phyloP scores from a whole-genome alignment of 2,329 filamentous ascomycete species.

The Sporothrix pseudoabietina region DNA sequence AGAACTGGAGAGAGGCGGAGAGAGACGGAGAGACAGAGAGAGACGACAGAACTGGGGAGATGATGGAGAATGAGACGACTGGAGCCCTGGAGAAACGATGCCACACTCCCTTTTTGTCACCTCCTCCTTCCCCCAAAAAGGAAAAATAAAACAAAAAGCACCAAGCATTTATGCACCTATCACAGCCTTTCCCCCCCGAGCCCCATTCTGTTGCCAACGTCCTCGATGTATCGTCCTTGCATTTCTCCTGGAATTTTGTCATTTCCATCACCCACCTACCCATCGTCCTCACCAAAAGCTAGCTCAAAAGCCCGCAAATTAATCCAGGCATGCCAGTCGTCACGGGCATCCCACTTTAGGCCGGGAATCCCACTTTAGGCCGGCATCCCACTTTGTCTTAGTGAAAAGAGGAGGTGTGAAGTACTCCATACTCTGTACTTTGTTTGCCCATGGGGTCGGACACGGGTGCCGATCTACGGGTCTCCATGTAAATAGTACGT shows the following conservation, averaged over 20 bases:
- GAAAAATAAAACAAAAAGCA: background rate
- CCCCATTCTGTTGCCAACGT: background rate
- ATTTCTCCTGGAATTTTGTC: background rate
- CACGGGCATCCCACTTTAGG: background rate
- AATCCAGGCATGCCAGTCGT: background rate
- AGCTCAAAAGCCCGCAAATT: background rate
- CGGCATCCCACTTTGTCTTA: background rate
- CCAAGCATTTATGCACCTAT: conserved; percentile 17
- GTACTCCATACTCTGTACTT: background rate
- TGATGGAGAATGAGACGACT: background rate
- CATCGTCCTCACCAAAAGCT: too few species aligned
- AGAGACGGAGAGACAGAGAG: background rate
- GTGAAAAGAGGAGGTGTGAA: background rate
- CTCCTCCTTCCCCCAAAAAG: too few species aligned
- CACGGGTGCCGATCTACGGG: background rate
- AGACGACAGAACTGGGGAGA: background rate
- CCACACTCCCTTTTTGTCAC: background rate
- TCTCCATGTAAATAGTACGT: too few species aligned
- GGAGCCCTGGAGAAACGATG: background rate
- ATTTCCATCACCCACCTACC: background rate
- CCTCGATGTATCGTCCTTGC: background rate
- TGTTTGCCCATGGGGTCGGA: background rate
- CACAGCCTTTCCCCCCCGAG: background rate
- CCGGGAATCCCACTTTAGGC: background rate
- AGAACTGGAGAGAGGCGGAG: background rate